Percentiles rank a stretch among this genome's conserved stretches.
Conservation (phyloP, 495 filamentous ascomycete genomes). For the Talaromyces wortmannii region DNA sequence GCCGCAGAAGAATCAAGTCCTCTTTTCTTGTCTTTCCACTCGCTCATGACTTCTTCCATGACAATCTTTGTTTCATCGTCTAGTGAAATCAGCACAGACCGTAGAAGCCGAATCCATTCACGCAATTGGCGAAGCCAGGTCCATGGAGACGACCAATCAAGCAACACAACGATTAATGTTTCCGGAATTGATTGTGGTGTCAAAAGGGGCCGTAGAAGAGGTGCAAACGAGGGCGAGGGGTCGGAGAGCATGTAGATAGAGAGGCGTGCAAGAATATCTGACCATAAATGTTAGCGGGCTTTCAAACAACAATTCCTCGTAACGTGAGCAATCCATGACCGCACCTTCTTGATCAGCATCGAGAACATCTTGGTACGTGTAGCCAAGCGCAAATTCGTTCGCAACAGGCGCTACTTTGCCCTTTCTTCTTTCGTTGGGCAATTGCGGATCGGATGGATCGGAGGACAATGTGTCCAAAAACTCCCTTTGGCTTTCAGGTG, state of each 20-base stretch:
- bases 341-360: slow-evolving; percentile 92
- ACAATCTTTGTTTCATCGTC: slow-evolving; percentile 70
- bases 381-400: slow-evolving; percentile 88
- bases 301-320: not conserved
- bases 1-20: slow-evolving; percentile 31
- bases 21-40: slow-evolving; percentile 46
- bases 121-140: slow-evolving; percentile 81
- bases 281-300: slow-evolving; percentile 3
- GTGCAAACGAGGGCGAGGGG: slow-evolving; percentile 74
- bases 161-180: slow-evolving; percentile 77
- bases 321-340: not conserved
- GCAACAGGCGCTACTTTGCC: slow-evolving; percentile 73
- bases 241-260: slow-evolving; percentile 84
- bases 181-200: slow-evolving; percentile 81
- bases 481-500: slow-evolving; percentile 80
- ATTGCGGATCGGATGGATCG: slow-evolving; percentile 45
- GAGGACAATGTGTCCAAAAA: slow-evolving; percentile 77
- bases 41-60: slow-evolving; percentile 76
- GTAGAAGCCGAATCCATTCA: slow-evolving; percentile 79
- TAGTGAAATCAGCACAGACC: slow-evolving; percentile 65
- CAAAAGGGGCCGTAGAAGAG: slow-evolving; percentile 76
- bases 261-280: slow-evolving; percentile 86
- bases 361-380: slow-evolving; percentile 91
- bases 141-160: slow-evolving; percentile 93
- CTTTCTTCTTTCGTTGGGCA: slow-evolving; percentile 52